phyloP scores from a whole-genome alignment of 192 early-diverging fungal genomes.

The Gaertneriomyces semiglobifer region DNA sequence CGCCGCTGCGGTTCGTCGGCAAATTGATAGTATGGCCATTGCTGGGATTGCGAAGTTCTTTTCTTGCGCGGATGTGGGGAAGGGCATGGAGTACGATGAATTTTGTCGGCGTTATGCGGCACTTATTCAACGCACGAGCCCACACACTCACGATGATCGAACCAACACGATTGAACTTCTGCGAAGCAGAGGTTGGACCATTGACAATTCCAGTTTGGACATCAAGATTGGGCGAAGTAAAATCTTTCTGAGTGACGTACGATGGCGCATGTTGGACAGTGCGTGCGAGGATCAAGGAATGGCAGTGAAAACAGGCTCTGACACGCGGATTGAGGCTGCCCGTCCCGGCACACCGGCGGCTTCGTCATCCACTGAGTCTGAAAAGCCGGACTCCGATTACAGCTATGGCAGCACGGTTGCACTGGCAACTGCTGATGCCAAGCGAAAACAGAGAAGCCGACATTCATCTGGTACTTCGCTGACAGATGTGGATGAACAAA shows the following conservation, averaged over 20 bases:
- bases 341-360: neutral
- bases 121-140: conserved; percentile 2
- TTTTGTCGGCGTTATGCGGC: conserved; percentile 2
- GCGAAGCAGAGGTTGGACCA: neutral
- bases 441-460: neutral
- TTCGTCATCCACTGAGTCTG: neutral
- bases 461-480: neutral
- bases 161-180: neutral
- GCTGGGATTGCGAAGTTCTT: conserved; percentile 58
- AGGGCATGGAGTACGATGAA: conserved; percentile 10
- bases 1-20: conserved; percentile 52
- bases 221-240: conserved; percentile 25
- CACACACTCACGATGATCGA: neutral
- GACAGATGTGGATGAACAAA: neutral
- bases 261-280: conserved; percentile 28
- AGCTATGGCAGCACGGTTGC: neutral
- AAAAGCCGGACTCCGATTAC: neutral
- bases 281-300: neutral
- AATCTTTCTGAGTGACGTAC: conserved; percentile 19
- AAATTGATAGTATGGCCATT: conserved; percentile 61
- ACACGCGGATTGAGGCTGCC: neutral
- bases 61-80: conserved; percentile 39
- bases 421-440: neutral
- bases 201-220: conserved; percentile 9
- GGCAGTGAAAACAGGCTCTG: neutral